Evolutionary conservation across 2,329 filamentous ascomycete genomes (phyloP).

Genomic region (Venturia effusa): DNA sequence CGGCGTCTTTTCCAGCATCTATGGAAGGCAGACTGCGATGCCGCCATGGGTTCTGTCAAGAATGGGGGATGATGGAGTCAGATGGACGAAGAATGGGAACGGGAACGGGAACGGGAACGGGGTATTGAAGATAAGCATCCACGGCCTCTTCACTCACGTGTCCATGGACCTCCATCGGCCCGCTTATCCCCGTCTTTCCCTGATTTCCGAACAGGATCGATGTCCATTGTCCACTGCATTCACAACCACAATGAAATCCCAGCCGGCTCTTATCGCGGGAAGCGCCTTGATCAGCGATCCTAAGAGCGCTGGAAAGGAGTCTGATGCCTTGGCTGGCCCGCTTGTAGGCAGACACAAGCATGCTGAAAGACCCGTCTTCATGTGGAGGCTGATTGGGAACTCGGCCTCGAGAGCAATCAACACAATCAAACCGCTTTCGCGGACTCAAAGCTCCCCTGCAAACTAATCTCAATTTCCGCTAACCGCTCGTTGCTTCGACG

Average conservation of each 20-base stretch:
- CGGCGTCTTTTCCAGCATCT: neutral
- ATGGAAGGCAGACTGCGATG: neutral
- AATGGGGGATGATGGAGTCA: neutral
- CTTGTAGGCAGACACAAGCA: neutral
- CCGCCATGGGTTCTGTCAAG: neutral
- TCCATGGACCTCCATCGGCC: too few species aligned
- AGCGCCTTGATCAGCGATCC: neutral
- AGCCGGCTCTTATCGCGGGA: neutral
- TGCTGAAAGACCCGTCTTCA: neutral
- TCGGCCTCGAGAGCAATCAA: neutral
- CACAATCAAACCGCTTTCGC: neutral
- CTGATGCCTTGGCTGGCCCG: neutral
- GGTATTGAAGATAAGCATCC: too few species aligned
- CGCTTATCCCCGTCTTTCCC: too few species aligned
- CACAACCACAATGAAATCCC: neutral
- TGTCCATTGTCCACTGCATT: too few species aligned
- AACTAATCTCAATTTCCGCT: neutral
- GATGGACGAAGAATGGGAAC: neutral
- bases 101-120: too few species aligned
- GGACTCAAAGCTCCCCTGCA: neutral
- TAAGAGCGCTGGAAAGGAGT: neutral
- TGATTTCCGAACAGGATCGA: too few species aligned
- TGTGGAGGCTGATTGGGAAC: neutral
- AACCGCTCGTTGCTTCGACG: neutral
- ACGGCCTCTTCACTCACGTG: too few species aligned